Evolutionary conservation across 2,329 filamentous ascomycete genomes (phyloP), one percentile per base, ranked within the genome.

Genomic region (Colletotrichum abscissum): DNA sequence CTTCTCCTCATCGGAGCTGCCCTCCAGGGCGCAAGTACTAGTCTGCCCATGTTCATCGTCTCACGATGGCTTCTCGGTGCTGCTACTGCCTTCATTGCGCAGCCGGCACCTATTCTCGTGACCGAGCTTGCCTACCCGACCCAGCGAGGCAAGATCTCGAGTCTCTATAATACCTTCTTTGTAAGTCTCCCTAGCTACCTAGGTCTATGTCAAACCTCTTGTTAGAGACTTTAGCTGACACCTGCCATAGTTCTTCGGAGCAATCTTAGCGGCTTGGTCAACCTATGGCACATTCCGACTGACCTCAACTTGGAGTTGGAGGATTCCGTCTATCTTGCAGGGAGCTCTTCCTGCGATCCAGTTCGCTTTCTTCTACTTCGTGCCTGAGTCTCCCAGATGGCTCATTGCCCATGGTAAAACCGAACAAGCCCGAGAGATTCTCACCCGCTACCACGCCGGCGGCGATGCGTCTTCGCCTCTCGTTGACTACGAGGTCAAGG

Each of bases 341-440:
- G 76, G 76, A 85, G 7, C 89, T 84, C 67, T 86, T 89, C 76
- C 82, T 6, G 67, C 72, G 5, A 28, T 74, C 2, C 71, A 75
- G 14, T 49, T 64, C 30, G 46, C 33, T 1, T 62, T 73, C 33
- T 63, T 69, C 57, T 74, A 59, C 49, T 67, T 63, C 19, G 66
- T 92, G 1, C 91, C 91, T 0, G 91, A 92, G 76, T 91, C 88
- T 3, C 91, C 91, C 3, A 82, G 91, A 70, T 92, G 90, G 90
- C 83, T 92, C 22, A 88, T 90, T 67, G 86, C 87, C 72, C 86
- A 90, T 69, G 85, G 87, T 72, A 86, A 87, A 54, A 81, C 84
- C 12, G 86, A 89, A 7, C 82, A 89, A 65, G 88, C 89, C 0
- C 82, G 87, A 11, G 82, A 83, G 2, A 86, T 88, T 14, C 84